Percentiles rank a stretch among this genome's conserved stretches.
Conservation (phyloP, 352 stramenopile species). For the Phytophthora palmivora region DNA sequence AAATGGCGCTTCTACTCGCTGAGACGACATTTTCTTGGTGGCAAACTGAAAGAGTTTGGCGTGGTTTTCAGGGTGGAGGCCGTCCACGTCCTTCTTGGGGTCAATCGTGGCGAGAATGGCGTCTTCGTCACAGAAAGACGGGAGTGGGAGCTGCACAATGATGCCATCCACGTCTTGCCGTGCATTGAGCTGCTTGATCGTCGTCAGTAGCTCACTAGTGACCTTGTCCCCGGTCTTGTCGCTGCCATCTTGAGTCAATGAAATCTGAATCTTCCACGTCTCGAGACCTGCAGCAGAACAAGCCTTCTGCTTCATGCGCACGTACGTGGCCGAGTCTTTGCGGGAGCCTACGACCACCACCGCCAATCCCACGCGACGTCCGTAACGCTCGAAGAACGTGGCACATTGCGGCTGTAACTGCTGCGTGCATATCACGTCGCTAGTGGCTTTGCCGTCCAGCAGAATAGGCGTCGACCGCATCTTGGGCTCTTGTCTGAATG, state of each 20-base stretch:
- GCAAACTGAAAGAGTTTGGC: conserved; percentile 90
- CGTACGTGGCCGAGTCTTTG: conserved; percentile 97
- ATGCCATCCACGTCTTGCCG: conserved; percentile 83
- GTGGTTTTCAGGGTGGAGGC: conserved; percentile 97
- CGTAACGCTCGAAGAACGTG: conserved; percentile 50
- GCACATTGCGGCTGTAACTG: conserved; percentile 84
- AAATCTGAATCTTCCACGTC: conserved; percentile 84
- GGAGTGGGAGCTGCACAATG: conserved; percentile 93
- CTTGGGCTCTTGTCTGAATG: conserved; percentile 17
- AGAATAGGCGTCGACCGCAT: conserved; percentile 22
- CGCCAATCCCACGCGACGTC: conserved; percentile 93
- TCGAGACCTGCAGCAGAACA: conserved; percentile 94
- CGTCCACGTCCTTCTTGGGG: conserved; percentile 98
- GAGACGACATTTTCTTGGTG: conserved; percentile 42
- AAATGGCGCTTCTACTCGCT: conserved; percentile 71
- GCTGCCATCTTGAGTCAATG: conserved; percentile 28
- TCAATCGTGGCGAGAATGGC: conserved; percentile 93
- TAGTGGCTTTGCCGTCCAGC: conserved; percentile 91
- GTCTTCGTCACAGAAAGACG: conserved; percentile 93
- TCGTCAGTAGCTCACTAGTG: conserved; percentile 46
- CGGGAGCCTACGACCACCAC: conserved; percentile 97
- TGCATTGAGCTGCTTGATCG: conserved; percentile 73
- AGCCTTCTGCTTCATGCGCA: conserved; percentile 99
- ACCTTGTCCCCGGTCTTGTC: conserved; percentile 18
- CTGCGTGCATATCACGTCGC: conserved; percentile 71